Base-by-base conservation (phyloP, 306 rosid genomes). In the Senna tora region DNA sequence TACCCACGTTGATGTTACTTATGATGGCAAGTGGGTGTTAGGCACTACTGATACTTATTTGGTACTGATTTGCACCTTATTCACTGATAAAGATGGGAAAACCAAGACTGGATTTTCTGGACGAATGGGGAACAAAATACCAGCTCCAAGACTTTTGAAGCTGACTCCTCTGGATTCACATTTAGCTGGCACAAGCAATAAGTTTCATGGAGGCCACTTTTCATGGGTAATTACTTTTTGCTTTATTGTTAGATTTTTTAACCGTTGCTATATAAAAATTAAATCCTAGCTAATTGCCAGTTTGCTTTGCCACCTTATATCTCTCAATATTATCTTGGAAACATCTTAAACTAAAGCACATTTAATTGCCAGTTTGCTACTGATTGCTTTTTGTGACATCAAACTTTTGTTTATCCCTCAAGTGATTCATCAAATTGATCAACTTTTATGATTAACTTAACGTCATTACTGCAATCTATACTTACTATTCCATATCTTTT, bases 141-240 rank as follows among this genome's bases (percentile, higher is more conserved):
- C 89, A 14, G 96, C 97, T 77, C 97, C 98, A 0, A 90, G 98
- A 77, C 57, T 93, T 82, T 78, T 93, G 87, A 93, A 93, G 87
- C 80, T 93, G 65, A 88, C 88, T 54, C 97, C 93, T 75, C 79
- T 93, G 67, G 97, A 93, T 82, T 93, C 98, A 5, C 93, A 93
- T 86, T 87, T 87, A 87, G 97, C 97, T 65, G 96, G 97, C 47
- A 5, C 84, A 11, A 82, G 51, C 81, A 93, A 93, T 49, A 90
- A 69, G 75, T 90, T 93, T 58, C 98, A 87, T 51, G 93, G 97
- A 43, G 98, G 97, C 57, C 98, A 93, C 67, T 90, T 93, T 79
- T 93, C 98, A 50, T 93, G 97, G 98, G 98, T 93, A 88, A 79
- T 78, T 71, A 56, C 55, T 62, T 69, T 56, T 69, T 9, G 2